These are phyloP conservation scores for Tricholoma sp. DNA, from an alignment of 768 basidiomycete species.

Conservation along the genomic window DNA sequence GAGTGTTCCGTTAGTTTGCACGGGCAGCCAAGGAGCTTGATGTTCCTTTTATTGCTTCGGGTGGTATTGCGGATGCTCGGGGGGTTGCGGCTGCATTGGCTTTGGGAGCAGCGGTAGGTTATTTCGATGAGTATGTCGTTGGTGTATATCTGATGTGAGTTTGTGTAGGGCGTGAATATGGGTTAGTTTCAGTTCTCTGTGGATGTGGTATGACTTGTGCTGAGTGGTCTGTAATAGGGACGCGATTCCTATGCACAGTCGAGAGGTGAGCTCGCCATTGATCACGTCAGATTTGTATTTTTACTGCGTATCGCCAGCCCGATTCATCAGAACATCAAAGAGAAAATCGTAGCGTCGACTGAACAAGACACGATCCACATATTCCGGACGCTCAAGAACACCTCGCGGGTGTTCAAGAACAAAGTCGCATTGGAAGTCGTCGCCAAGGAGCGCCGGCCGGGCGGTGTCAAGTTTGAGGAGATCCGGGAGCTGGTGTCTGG, in stretches of 20 bases:
- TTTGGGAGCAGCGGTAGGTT: constrained; percentile 71
- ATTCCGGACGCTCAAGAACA: constrained; percentile 82
- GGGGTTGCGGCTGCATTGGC: constrained; percentile 81
- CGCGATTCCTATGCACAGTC: no score
- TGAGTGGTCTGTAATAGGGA: no score
- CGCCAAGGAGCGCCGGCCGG: constrained; percentile 71
- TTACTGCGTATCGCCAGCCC: constrained; percentile 41
- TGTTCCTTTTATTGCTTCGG: constrained; percentile 85
- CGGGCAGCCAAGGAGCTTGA: constrained; percentile 81
- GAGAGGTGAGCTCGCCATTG: no score
- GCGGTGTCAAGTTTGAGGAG: constrained; percentile 87
- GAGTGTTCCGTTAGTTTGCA: no score
- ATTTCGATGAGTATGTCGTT: neutral
- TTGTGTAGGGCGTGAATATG: constrained; percentile 80
- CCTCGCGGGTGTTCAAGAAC: constrained; percentile 85
- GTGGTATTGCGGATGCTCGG: constrained; percentile 83
- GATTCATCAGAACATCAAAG: constrained; percentile 87
- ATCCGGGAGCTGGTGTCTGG: constrained; percentile 74
- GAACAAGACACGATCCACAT: constrained; percentile 88
- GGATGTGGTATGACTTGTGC: no score
- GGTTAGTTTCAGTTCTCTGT: no score
- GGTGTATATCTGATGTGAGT: constrained; percentile 1
- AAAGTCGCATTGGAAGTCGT: constrained; percentile 81
- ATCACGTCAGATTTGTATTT: no score
- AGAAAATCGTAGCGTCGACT: constrained; percentile 82